Base-by-base conservation (phyloP, 2,329 filamentous ascomycete species). In the Penicillium rolfsii region DNA sequence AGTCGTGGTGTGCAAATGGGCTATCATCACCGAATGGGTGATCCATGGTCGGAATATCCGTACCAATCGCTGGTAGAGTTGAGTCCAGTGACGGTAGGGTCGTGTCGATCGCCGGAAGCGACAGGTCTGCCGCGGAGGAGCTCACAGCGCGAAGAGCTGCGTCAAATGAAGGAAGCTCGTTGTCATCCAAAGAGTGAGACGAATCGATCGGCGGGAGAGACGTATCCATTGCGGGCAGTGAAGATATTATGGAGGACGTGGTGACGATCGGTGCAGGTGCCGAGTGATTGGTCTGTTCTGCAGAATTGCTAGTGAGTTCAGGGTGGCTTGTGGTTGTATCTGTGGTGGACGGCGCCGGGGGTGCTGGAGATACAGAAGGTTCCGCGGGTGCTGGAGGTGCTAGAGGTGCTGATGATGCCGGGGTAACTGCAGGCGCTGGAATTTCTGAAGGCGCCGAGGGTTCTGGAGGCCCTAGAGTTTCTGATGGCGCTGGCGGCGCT, bases 11-110 rank as follows among this genome's bases (percentile, higher is more conserved):
- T 16, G 58, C 59, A 41, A 68, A 62, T 52, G 64, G 65, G 26
- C 60, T 62, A 26, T 65, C 45, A 55, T 69, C 64, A 61, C 66
- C 28, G 63, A 72, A 62, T 63, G 60, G 35, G 65, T 73, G 49
- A 67, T 65, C 60, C 73, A 73, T 58, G 63, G 73, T 67, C 50
- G 73, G 73, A 57, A 75, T 73, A 54, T 72, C 70, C 6, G 70
- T 70, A 30, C 73, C 72, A 12, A 73, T 69, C 5, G 70, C 65
- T 16, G 70, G 72, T n/a, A 73, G 59, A 9, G 72, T 66, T 16
- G 70, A 65, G 48, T 73, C 71, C 36, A 73, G 61, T 2, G 64
- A 66, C 2, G 70, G 67, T 30, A 73, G 40, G 8, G 63, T 67
- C 22, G 68, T 69, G 40, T 75, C 73, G 46, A 70, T 68, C 26